These are phyloP conservation scores for Phytopythium litorale DNA, from an alignment of 352 stramenopile genomes.

Conservation along the genomic window DNA sequence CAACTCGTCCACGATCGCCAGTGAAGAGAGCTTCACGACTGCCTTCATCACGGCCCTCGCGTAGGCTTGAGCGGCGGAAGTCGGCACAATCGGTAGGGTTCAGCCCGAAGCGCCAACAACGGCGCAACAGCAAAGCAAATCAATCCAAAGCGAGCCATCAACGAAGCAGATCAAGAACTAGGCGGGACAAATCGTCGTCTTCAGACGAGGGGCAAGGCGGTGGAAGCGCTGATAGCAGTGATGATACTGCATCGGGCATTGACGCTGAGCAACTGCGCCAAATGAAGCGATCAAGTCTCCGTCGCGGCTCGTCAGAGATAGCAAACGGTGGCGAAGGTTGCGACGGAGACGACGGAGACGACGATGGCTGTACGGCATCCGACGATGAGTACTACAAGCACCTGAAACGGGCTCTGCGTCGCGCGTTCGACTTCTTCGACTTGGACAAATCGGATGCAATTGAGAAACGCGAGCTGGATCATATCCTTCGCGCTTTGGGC, in stretches of 20 bases:
- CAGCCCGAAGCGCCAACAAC: not conserved
- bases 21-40: not conserved
- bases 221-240: conserved; percentile 11
- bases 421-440: conserved; percentile 81
- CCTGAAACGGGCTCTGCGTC: conserved; percentile 52
- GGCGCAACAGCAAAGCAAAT: not conserved
- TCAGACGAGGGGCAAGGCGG: not conserved
- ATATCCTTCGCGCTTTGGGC: conserved; percentile 61
- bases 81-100: not conserved
- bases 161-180: not conserved
- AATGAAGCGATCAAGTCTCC: conserved; percentile 17
- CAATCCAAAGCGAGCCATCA: not conserved
- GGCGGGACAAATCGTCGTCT: not conserved
- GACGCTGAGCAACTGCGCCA: conserved; percentile 35
- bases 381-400: conserved; percentile 60
- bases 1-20: not conserved
- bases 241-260: conserved; percentile 32
- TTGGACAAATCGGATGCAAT: conserved; percentile 66
- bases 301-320: not conserved
- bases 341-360: conserved; percentile 20
- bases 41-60: not conserved
- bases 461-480: conserved; percentile 58
- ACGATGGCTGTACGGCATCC: conserved; percentile 23
- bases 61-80: not conserved
- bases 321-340: conserved; percentile 6